Percentiles rank a stretch among this genome's conserved stretches.
Evolutionary conservation across 2,329 filamentous ascomycete genomes (phyloP).

Genomic region (Penicillium sclerotiorum): DNA sequence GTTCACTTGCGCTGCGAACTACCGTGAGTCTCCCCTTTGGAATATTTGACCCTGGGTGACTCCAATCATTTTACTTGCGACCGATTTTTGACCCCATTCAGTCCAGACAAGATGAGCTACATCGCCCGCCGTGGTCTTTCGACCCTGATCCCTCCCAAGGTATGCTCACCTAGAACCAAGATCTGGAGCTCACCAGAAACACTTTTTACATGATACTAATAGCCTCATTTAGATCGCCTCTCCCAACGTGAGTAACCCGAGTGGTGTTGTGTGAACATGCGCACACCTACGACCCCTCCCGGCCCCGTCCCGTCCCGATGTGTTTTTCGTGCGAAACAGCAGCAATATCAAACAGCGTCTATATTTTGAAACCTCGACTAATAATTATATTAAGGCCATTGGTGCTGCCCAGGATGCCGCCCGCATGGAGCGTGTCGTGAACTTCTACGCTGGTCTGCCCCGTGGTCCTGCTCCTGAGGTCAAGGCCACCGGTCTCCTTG

Average conservation of each 20-base stretch:
- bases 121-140: constrained; percentile 88
- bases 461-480: constrained; percentile 84
- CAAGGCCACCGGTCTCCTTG: constrained; percentile 79
- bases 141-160: constrained; percentile 99
- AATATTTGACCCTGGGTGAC: neutral
- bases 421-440: constrained; percentile 96
- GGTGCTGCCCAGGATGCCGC: constrained; percentile 93
- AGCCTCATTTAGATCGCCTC: constrained; percentile 38
- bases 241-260: constrained; percentile 39
- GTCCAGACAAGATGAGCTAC: constrained; percentile 79
- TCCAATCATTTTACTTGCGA: constrained; percentile 9
- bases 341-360: constrained; percentile 12
- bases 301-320: constrained; percentile 25
- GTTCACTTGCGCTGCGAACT: constrained; percentile 36
- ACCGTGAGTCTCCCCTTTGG: constrained; percentile 30
- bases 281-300: constrained; percentile 12
- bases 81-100: constrained; percentile 31
- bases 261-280: constrained; percentile 6
- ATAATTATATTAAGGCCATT: constrained; percentile 69
- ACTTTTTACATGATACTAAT: constrained; percentile 42
- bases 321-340: constrained; percentile 24
- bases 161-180: constrained; percentile 48
- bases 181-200: constrained; percentile 8
- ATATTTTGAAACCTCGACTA: constrained; percentile 29
- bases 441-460: constrained; percentile 98